phyloP scores from a whole-genome alignment of 139 green algal genomes.

The Chlorokybus atmophyticus region DNA sequence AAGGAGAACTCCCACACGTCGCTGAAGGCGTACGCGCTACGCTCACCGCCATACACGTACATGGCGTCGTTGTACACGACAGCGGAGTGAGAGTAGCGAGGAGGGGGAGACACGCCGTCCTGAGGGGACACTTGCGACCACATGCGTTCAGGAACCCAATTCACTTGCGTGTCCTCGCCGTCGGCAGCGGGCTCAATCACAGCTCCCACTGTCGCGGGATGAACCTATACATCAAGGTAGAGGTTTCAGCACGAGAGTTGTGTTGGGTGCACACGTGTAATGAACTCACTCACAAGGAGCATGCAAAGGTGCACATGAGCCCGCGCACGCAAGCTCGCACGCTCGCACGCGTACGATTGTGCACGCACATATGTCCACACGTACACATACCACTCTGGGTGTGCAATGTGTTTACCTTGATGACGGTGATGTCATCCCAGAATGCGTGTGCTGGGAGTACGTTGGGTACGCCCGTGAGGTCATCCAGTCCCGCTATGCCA shows the following conservation, averaged over 20 bases:
- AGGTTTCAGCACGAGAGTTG: too few species aligned
- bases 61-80: constrained; percentile 8
- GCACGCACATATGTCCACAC: too few species aligned
- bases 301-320: too few species aligned
- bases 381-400: too few species aligned
- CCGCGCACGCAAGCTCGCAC: too few species aligned
- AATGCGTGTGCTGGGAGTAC: background rate
- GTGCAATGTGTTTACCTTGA: background rate
- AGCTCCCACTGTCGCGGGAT: too few species aligned
- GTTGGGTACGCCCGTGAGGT: background rate
- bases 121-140: background rate
- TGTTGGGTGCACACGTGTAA: too few species aligned
- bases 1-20: constrained; percentile 26
- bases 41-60: constrained; percentile 27
- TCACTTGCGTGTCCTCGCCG: constrained; percentile 3
- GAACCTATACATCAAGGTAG: too few species aligned
- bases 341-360: too few species aligned
- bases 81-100: constrained; percentile 12
- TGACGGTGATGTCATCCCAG: background rate
- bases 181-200: too few species aligned
- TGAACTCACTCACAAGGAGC: too few species aligned
- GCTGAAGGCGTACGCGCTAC: constrained; percentile 14
- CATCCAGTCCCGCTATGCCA: background rate
- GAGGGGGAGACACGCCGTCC: background rate
- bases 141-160: background rate